phyloP scores from a whole-genome alignment of 179 eudicot genomes.

The Amaranthus tricolor region DNA sequence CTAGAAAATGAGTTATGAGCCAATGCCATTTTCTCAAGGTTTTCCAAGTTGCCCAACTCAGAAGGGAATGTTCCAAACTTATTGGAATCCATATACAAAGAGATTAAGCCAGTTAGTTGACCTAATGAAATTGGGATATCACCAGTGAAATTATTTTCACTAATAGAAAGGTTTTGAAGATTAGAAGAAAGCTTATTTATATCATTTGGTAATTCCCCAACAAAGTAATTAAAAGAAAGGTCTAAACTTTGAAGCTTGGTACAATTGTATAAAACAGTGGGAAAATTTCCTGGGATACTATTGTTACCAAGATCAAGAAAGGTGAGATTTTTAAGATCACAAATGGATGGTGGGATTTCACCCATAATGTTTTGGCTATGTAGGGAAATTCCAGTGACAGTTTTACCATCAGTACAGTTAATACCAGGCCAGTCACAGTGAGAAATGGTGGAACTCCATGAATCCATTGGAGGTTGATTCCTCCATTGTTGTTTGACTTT shows the following conservation, averaged over 20 bases:
- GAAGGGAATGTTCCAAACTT: constrained; percentile 58
- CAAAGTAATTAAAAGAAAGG: constrained; percentile 50
- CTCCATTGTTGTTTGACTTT: constrained; percentile 46
- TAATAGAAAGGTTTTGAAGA: constrained; percentile 43
- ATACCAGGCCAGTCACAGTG: constrained; percentile 69
- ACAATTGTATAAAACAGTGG: constrained; percentile 49
- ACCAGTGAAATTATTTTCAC: constrained; percentile 66
- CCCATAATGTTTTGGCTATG: constrained; percentile 21
- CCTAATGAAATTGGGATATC: constrained; percentile 63
- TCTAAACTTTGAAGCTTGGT: constrained; percentile 39
- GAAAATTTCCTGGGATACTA: constrained; percentile 44
- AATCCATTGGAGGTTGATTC: constrained; percentile 35
- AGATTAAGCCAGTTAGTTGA: constrained; percentile 35
- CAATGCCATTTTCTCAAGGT: constrained; percentile 39
- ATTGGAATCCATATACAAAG: constrained; percentile 36
- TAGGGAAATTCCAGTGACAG: constrained; percentile 46
- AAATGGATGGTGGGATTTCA: constrained; percentile 50
- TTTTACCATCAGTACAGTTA: constrained; percentile 33
- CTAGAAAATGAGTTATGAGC: constrained; percentile 41
- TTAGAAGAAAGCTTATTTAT: constrained; percentile 37
- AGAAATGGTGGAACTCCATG: constrained; percentile 53
- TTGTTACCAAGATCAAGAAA: constrained; percentile 46
- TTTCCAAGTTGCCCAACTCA: constrained; percentile 54
- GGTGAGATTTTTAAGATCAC: constrained; percentile 48
- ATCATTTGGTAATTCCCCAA: constrained; percentile 57